These are phyloP conservation scores for Rhodotorula sp. DNA, from an alignment of 1,284 basidiomycete genomes.

Conservation along the genomic window DNA sequence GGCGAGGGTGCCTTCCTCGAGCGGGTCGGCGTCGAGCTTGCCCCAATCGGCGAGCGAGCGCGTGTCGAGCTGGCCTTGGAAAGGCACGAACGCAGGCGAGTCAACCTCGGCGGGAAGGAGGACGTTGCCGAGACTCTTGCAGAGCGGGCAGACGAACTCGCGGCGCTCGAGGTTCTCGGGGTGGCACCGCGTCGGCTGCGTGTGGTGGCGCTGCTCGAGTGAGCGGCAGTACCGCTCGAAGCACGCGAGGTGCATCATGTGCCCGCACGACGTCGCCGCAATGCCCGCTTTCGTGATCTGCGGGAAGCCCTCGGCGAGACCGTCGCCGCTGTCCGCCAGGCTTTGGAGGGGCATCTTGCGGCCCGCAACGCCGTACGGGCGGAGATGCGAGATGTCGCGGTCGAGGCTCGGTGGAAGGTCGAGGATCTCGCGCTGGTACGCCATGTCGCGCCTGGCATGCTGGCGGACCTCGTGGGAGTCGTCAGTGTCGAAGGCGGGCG, in stretches of 20 bases:
- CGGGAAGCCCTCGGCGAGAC: conserved; percentile 73
- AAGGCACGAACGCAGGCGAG: conserved; percentile 23
- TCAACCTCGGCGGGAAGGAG: conserved; percentile 70
- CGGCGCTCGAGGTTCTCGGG: conserved; percentile 89
- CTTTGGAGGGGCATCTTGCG: conserved; percentile 19
- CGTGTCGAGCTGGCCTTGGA: conserved; percentile 3
- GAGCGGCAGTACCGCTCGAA: conserved; percentile 88
- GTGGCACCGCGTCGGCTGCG: conserved; percentile 89
- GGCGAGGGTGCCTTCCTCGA: conserved; percentile 44
- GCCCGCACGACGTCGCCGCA: conserved; percentile 86
- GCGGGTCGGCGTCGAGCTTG: conserved; percentile 44
- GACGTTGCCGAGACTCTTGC: conserved; percentile 94
- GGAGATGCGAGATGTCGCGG: conserved; percentile 48
- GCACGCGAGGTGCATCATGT: conserved; percentile 96
- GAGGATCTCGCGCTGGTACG: conserved; percentile 74
- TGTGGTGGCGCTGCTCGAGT: conserved; percentile 82
- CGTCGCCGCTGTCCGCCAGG: conserved; percentile 46
- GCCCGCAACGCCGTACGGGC: conserved; percentile 42
- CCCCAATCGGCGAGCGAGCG: conserved; percentile 22
- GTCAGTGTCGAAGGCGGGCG: conserved; percentile 43
- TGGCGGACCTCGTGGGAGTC: conserved; percentile 67
- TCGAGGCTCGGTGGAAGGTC: conserved; percentile 69
- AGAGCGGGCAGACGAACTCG: conserved; percentile 97
- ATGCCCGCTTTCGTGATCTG: conserved; percentile 77
- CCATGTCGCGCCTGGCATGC: conserved; percentile 47